Base-by-base conservation (phyloP, 169 alveolate genomes). In the Cryptosporidium ryanae region DNA sequence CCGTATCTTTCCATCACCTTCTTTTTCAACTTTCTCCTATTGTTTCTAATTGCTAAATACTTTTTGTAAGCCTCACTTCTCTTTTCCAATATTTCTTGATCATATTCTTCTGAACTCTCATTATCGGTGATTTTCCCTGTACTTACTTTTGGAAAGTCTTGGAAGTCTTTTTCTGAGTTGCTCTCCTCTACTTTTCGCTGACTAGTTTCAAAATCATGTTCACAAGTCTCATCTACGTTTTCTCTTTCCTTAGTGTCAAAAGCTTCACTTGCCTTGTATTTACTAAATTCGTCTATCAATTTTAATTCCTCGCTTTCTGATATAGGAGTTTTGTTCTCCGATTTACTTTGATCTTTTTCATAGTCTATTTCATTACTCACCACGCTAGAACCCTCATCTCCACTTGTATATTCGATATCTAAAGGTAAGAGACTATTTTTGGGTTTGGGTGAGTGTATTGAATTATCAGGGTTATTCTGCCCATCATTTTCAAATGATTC, bases 1-100 rank as follows among this genome's bases (percentile, higher is more conserved):
- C 87, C 71, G 17, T 76, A 76, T 61, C 38, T 61, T 38, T 59
- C 71, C 71, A 59, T 76, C 49, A 76, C 59, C 27, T 48, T 76
- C 25, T 44, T 55, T 32, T 59, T 76, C 4, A 76, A 43, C 27
- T 13, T 76, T 15, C 49, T 76, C 23, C 64, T 76, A 2, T 76
- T 76, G 50, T 2, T 76, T 29, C 87, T 76, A 12, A 76, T 61
- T 61, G 61, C 52, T 23, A 57, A 57, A 23, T 57, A 50, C 8
- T n/a, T 55, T 27, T 46, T 59, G 1, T 76, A 59, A 21, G 43
- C 82, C 2, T 61, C 48, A 38, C 13, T 55, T 61, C 31, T 55
- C 63, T 34, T 18, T 44, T 32, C 23, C 10, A 61, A 17, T 17
- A 23, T 25, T 15, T 25, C 1, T 10, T 27, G 34, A 6, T 68